Conservation (phyloP, 2,329 filamentous ascomycete species). For the Xylariaceae sp. region DNA sequence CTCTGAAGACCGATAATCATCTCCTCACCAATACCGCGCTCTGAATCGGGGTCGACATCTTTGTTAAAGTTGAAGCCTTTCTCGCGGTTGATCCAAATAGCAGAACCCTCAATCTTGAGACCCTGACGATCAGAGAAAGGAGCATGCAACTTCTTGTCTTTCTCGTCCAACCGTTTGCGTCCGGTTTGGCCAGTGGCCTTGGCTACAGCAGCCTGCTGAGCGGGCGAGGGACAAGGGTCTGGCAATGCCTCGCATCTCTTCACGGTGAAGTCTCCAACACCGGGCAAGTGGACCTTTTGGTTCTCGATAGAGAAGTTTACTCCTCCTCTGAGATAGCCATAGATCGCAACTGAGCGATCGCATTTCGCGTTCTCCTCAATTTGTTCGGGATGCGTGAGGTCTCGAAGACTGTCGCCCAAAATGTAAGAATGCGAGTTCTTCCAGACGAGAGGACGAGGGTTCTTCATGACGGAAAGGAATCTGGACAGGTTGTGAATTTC, state of each 20-base stretch:
- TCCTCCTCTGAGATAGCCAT: constrained; percentile 88
- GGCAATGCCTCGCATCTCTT: constrained; percentile 79
- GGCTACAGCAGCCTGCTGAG: constrained; percentile 79
- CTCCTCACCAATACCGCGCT: constrained; percentile 90
- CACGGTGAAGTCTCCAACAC: constrained; percentile 82
- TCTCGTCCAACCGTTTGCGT: constrained; percentile 79
- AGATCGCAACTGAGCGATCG: constrained; percentile 84
- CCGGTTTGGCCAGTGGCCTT: constrained; percentile 80
- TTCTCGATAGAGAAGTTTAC: constrained; percentile 81
- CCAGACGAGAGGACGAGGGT: constrained; percentile 92
- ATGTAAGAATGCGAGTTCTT: constrained; percentile 93
- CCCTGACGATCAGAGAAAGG: constrained; percentile 98
- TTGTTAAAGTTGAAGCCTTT: constrained; percentile 71
- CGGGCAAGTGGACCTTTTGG: constrained; percentile 86
- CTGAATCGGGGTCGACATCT: constrained; percentile 56
- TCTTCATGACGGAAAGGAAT: constrained; percentile 98
- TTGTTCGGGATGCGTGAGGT: constrained; percentile 87
- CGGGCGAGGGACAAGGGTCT: constrained; percentile 91
- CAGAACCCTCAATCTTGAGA: constrained; percentile 92
- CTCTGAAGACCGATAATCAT: constrained; percentile 86
- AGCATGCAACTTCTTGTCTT: constrained; percentile 92
- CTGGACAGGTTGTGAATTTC: constrained; percentile 93
- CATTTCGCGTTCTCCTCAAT: constrained; percentile 86
- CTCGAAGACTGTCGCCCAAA: constrained; percentile 87
- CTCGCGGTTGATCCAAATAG: constrained; percentile 76